Base-by-base conservation (phyloP, 1,284 basidiomycete species). In the Pholiota adiposa region DNA sequence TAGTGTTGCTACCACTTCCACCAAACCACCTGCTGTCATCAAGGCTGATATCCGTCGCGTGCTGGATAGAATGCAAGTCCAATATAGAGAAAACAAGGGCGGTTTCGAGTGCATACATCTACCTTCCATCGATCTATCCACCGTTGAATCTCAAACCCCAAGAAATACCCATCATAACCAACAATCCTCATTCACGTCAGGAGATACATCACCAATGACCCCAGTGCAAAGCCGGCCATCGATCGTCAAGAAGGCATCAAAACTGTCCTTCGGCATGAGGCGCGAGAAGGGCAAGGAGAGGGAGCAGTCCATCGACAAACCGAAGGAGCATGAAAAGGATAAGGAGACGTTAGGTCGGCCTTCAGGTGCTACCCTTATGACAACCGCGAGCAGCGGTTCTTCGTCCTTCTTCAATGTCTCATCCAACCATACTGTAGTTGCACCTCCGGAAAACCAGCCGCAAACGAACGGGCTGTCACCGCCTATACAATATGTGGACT, bases 91-190 rank as follows among this genome's bases (percentile, higher is more conserved):
- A 72, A 95, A 89, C 68, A 92, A 89, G 72, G 84, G 88, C 57
- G 97, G 97, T 0, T 99, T 96, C 72, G 97, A 98, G 73, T 99
- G 97, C 75, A 91, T 97, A 23, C 96, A 98, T 73, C 78, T 93
- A 52, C 97, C 97, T 0, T 95, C 93, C 25, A 97, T 98, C 72
- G 94, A 97, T 72, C 77, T 97, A 8, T 82, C 89, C 4, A 90
- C 91, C 33, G 81, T 95, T 33, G 81, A 81, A 53, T 66, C 72
- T 7, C 67, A 77, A 19, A 69, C 75, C 23, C 46, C 68, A 46
- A 65, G 71, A 67, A 54, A 72, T 63, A 70, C 70, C 44, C 72
- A 72, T 23, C 80, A 86, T 59, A 81, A 77, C 59, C 84, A 83
- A 58, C 80, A 83, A 54, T 71, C 74, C 12, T 83, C 85, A 0